Evolutionary conservation across 2,329 filamentous ascomycete genomes (phyloP).

Genomic region (Cladorrhinum sp.): DNA sequence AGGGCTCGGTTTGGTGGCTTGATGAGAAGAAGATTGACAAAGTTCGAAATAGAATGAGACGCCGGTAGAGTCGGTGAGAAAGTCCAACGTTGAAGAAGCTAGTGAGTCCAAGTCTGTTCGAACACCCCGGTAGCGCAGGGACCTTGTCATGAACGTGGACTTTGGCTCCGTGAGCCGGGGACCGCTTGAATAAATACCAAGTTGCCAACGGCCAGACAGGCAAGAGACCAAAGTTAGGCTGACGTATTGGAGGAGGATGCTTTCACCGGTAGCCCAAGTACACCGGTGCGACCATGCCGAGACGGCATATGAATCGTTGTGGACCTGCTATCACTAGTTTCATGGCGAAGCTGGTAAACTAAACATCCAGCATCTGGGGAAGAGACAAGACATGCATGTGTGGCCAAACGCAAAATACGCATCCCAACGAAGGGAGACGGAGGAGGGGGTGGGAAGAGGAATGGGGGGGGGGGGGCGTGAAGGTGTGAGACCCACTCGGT

Average conservation of each 20-base stretch:
- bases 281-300: constrained; percentile 10
- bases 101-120: constrained; percentile 7
- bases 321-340: constrained; percentile 13
- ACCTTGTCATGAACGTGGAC: constrained; percentile 9
- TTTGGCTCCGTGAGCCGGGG: constrained; percentile 1
- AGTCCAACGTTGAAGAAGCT: constrained; percentile 6
- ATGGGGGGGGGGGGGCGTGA: background rate
- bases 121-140: constrained; percentile 8
- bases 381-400: constrained; percentile 11
- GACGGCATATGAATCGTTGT: constrained; percentile 14
- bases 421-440: background rate
- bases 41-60: background rate
- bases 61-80: constrained; percentile 5
- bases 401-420: background rate
- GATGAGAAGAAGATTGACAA: background rate
- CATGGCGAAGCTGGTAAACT: constrained; percentile 9
- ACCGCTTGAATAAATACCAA: constrained; percentile 14
- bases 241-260: constrained; percentile 4
- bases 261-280: constrained; percentile 8
- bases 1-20: background rate
- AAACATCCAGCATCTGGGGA: background rate
- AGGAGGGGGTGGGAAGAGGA: background rate
- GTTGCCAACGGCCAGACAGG: constrained; percentile 5
- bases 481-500: constrained; percentile 2
- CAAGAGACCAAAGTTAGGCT: background rate